Conservation (phyloP, 1,139 yeast genomes). For the Hansenula lynferdii region DNA sequence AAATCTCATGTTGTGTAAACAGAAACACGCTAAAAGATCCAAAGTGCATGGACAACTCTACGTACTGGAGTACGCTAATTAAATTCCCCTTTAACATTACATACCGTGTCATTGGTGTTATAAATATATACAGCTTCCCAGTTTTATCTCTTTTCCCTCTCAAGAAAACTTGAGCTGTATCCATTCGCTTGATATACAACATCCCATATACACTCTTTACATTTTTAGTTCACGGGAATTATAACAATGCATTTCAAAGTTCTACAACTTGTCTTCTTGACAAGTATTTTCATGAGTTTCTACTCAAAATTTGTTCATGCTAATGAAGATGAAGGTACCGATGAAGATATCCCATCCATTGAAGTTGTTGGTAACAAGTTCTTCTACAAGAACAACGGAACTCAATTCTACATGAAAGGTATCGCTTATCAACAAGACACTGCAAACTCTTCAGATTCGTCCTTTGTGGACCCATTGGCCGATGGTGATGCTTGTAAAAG, state of each 20-base stretch:
- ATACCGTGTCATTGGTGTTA: too few relatives aligned
- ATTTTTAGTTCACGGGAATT: not conserved
- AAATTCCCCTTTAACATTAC: too few relatives aligned
- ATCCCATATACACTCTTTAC: not conserved
- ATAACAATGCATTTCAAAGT: not conserved
- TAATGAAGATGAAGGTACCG: slow-evolving; percentile 31
- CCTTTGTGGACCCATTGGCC: slow-evolving; percentile 48
- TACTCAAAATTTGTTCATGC: slow-evolving; percentile 16
- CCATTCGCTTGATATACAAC: not conserved
- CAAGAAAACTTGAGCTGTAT: not conserved
- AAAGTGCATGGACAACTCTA: too few relatives aligned
- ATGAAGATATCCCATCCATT: slow-evolving; percentile 42
- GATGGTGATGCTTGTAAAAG: slow-evolving; percentile 45
- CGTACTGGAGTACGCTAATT: too few relatives aligned
- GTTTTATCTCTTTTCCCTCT: too few relatives aligned
- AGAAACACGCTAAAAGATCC: too few relatives aligned
- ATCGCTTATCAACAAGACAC: slow-evolving; percentile 74
- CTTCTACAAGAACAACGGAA: slow-evolving; percentile 72
- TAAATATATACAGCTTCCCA: not conserved
- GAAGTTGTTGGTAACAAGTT: slow-evolving; percentile 68
- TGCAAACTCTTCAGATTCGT: slow-evolving; percentile 34
- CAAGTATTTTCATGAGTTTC: slow-evolving; percentile 1
- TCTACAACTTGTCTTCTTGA: slow-evolving; percentile 2
- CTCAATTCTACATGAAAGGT: slow-evolving; percentile 80
- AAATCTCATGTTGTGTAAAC: too few relatives aligned